Evolutionary conservation across 345 rosid species (phyloP).

Genomic region (Aegle marmelos): DNA sequence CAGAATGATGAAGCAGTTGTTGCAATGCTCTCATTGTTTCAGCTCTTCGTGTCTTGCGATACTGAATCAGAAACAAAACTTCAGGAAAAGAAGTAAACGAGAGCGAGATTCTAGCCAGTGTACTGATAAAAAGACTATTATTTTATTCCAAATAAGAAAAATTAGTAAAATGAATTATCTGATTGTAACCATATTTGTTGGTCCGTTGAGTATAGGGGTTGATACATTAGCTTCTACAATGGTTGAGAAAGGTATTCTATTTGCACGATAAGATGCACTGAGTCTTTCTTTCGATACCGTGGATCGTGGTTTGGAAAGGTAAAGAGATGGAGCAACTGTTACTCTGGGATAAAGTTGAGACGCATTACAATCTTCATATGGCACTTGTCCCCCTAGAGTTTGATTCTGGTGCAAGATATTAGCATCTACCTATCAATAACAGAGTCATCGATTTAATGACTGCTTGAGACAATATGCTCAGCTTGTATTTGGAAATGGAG

Average conservation of each 20-base stretch:
- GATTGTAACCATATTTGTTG: not conserved
- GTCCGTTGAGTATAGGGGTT: not conserved
- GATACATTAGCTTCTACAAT: not conserved
- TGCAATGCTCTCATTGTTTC: constrained; percentile 42
- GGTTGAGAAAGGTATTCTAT: constrained; percentile 8
- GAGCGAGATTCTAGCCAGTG: not conserved
- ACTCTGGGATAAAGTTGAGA: constrained; percentile 19
- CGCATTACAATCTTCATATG: constrained; percentile 3
- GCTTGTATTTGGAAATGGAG: not conserved
- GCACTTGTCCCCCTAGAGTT: constrained; percentile 22
- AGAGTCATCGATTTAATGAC: not conserved
- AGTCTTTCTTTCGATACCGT: constrained; percentile 18
- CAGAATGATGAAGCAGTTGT: constrained; percentile 44
- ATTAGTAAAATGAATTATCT: not conserved
- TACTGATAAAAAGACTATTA: not conserved
- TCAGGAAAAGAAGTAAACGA: not conserved
- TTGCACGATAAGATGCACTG: constrained; percentile 27
- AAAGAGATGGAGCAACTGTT: constrained; percentile 18
- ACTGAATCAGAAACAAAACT: constrained; percentile 22
- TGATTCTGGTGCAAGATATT: constrained; percentile 24
- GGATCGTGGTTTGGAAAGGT: constrained; percentile 14
- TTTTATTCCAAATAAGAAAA: not conserved
- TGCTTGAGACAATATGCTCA: not conserved
- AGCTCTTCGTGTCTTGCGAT: constrained; percentile 38
- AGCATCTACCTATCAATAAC: not conserved